Conservation (phyloP, 352 stramenopile genomes). For the Phytopythium litorale region DNA sequence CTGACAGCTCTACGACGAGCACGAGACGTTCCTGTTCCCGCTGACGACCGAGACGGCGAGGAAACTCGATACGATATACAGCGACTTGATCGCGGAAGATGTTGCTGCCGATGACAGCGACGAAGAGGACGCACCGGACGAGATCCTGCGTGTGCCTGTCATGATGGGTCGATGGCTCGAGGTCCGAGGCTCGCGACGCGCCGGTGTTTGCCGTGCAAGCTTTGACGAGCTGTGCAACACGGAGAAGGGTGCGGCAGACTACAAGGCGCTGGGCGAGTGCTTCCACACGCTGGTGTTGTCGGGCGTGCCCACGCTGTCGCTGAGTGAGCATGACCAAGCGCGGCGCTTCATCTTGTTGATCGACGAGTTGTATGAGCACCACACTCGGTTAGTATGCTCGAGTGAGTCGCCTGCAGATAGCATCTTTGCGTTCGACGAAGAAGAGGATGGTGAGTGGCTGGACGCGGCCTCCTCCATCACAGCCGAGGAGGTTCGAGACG, state of each 20-base stretch:
- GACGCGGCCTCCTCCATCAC: conserved; percentile 14
- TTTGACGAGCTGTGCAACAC: conserved; percentile 95
- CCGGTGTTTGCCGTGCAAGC: conserved; percentile 61
- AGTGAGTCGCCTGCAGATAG: conserved; percentile 30
- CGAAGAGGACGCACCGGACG: conserved; percentile 18
- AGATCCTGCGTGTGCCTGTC: conserved; percentile 54
- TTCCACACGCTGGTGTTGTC: conserved; percentile 92
- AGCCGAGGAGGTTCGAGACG: conserved; percentile 14
- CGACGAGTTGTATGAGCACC: conserved; percentile 96
- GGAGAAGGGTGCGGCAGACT: conserved; percentile 94
- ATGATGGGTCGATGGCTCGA: conserved; percentile 75
- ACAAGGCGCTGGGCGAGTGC: conserved; percentile 89
- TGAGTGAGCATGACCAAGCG: conserved; percentile 89
- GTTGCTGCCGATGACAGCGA: conserved; percentile 6
- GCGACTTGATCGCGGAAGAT: conserved; percentile 19
- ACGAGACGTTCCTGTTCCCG: conserved; percentile 56
- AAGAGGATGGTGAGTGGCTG: conserved; percentile 24
- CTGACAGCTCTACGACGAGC: conserved; percentile 8
- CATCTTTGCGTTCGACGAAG: conserved; percentile 75
- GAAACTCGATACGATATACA: conserved; percentile 44
- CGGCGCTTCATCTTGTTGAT: conserved; percentile 96
- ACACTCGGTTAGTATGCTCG: conserved; percentile 53
- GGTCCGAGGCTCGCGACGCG: conserved; percentile 30
- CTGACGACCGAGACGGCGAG: conserved; percentile 24
- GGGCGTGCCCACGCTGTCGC: conserved; percentile 80